Conservation (phyloP, 768 basidiomycete species). For the Kwoniella europaea region DNA sequence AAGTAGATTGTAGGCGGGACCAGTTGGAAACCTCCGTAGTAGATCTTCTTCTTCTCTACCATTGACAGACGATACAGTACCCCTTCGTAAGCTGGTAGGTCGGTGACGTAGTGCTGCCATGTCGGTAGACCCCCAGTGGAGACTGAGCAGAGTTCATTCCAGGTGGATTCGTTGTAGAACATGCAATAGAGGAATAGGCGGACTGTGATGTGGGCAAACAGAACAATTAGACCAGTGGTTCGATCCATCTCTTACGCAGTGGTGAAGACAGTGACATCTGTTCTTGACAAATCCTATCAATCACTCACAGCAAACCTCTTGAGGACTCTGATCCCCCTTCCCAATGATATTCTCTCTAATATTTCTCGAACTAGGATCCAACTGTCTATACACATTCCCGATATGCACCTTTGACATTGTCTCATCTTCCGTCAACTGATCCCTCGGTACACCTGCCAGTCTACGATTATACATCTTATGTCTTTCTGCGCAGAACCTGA, state of each 20-base stretch:
- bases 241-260: no score
- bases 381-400: conserved; percentile 37
- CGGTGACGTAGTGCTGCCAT: conserved; percentile 26
- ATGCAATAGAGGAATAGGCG: conserved; percentile 38
- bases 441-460: conserved; percentile 24
- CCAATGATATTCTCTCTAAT: conserved; percentile 27
- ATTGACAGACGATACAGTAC: conserved; percentile 32
- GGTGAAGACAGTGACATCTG: no score
- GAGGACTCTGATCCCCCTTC: conserved; percentile 30
- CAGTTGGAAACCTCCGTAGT: conserved; percentile 34
- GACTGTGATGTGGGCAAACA: conserved; percentile 16
- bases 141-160: conserved; percentile 21
- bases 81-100: conserved; percentile 33
- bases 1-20: conserved; percentile 42
- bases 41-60: conserved; percentile 28
- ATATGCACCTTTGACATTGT: conserved; percentile 27
- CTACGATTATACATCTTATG: conserved; percentile 30
- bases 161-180: conserved; percentile 33
- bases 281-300: no score
- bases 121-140: conserved; percentile 34
- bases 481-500: conserved; percentile 41
- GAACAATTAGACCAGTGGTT: background rate
- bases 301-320: conserved; percentile 44
- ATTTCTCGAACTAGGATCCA: conserved; percentile 28
- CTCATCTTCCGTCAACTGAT: conserved; percentile 35